These are phyloP conservation scores for Takashimella tepidaria DNA, from an alignment of 1,284 basidiomycete species.

Conservation along the genomic window DNA sequence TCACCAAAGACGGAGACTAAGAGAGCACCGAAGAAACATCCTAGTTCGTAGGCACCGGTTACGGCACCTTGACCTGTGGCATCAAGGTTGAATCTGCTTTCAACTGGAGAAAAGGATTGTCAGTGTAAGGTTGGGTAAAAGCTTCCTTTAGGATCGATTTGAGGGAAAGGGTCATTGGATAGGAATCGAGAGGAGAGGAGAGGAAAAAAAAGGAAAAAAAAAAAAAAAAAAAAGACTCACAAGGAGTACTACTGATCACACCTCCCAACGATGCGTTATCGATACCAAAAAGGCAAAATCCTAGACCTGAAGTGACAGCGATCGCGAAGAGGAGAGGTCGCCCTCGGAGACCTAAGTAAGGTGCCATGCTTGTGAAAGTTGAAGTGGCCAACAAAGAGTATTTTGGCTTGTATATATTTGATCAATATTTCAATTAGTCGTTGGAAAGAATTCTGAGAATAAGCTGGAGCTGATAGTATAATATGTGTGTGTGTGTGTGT, in stretches of 20 bases:
- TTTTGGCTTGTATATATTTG: background rate
- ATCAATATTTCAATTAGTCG: background rate
- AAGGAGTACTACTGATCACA: conserved; percentile 17
- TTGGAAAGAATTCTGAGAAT: background rate
- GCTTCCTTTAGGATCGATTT: too few relatives aligned
- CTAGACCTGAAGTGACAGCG: conserved; percentile 14
- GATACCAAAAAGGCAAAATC: conserved; percentile 17
- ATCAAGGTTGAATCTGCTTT: conserved; percentile 7
- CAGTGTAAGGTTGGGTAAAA: background rate
- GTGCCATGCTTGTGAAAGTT: conserved; percentile 9
- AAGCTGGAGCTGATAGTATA: too few relatives aligned
- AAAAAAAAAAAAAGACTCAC: conserved; percentile 49
- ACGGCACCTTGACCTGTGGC: conserved; percentile 17
- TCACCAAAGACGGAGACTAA: conserved; percentile 14
- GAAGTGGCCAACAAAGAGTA: background rate
- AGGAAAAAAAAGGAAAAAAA: too few relatives aligned
- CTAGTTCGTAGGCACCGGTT: conserved; percentile 16
- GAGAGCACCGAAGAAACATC: conserved; percentile 17
- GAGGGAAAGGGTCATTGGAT: too few relatives aligned
- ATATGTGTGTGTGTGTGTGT: too few relatives aligned
- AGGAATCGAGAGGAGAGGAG: too few relatives aligned
- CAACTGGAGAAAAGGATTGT: conserved; percentile 6
- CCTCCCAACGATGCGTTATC: conserved; percentile 21
- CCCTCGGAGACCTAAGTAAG: conserved; percentile 15
- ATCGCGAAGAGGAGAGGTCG: conserved; percentile 15